Conservation (phyloP, 768 basidiomycete genomes). For the Podaxis sp. region DNA sequence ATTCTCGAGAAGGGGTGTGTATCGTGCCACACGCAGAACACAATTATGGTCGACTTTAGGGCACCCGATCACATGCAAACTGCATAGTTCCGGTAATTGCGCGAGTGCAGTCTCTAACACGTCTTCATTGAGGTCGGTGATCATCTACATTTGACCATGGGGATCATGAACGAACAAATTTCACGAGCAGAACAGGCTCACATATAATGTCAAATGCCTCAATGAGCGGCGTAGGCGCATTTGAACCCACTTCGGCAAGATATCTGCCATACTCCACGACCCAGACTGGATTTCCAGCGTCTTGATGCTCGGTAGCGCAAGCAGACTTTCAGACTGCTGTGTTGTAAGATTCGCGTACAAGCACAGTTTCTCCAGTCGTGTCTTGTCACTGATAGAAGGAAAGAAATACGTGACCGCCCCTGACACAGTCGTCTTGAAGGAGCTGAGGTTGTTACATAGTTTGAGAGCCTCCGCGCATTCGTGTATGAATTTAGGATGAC, state of each 20-base stretch:
- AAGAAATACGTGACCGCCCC: constrained; percentile 53
- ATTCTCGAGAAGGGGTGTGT: constrained; percentile 57
- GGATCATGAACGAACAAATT: neutral
- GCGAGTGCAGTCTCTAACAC: constrained; percentile 48
- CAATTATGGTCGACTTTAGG: constrained; percentile 51
- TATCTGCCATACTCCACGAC: constrained; percentile 62
- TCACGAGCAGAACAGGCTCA: constrained; percentile 33
- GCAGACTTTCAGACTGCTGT: constrained; percentile 46
- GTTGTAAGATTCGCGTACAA: constrained; percentile 53
- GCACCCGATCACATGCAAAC: constrained; percentile 64
- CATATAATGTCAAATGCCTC: constrained; percentile 50
- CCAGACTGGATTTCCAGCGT: constrained; percentile 55
- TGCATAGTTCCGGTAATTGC: constrained; percentile 52
- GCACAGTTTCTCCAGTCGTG: constrained; percentile 45
- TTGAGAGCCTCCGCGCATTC: constrained; percentile 51
- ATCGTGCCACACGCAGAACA: constrained; percentile 43
- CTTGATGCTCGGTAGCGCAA: constrained; percentile 38
- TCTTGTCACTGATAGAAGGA: constrained; percentile 41
- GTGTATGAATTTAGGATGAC: constrained; percentile 47
- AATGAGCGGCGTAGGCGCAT: constrained; percentile 28
- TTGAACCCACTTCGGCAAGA: constrained; percentile 64
- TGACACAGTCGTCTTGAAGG: constrained; percentile 53
- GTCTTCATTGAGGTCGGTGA: constrained; percentile 50
- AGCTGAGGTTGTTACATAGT: constrained; percentile 50
- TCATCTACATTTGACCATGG: constrained; percentile 41